Conservation (phyloP, 495 filamentous ascomycete species). For the Aspergillus haitiensis region DNA sequence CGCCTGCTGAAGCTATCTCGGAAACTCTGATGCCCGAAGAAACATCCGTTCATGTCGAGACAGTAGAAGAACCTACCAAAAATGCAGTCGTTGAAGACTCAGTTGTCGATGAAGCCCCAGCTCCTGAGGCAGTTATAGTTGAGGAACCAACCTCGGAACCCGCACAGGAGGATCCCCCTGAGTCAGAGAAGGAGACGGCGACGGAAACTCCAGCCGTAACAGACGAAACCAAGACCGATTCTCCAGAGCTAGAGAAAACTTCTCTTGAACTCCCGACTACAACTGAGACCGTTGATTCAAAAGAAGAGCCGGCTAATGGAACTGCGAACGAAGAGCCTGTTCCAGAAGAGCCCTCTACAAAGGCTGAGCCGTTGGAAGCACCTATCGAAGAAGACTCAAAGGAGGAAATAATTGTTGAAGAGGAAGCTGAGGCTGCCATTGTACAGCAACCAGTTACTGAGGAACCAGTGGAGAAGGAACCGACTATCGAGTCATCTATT, state of each 20-base stretch:
- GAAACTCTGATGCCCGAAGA: background rate
- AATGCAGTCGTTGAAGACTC: background rate
- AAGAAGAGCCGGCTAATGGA: background rate
- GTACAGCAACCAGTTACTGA: constrained; percentile 2
- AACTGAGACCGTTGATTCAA: constrained; percentile 5
- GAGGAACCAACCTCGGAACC: constrained; percentile 15
- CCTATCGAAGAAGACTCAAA: background rate
- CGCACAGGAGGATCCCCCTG: constrained; percentile 1
- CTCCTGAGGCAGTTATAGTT: background rate
- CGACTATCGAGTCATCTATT: constrained; percentile 8
- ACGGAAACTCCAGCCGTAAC: constrained; percentile 6
- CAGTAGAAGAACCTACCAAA: background rate
- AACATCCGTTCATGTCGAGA: background rate
- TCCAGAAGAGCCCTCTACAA: background rate
- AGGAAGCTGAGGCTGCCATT: constrained; percentile 1
- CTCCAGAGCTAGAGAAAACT: background rate
- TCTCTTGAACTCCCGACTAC: background rate
- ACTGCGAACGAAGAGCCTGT: constrained; percentile 7
- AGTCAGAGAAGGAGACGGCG: constrained; percentile 5
- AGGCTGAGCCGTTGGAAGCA: background rate
- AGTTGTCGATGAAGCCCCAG: background rate
- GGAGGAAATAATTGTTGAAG: constrained; percentile 19
- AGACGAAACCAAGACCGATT: constrained; percentile 7
- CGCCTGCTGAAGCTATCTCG: constrained; percentile 12
- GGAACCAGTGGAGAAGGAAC: constrained; percentile 2